Base-by-base conservation (phyloP, 305 asterid species). In the Fraxinus paxiana region DNA sequence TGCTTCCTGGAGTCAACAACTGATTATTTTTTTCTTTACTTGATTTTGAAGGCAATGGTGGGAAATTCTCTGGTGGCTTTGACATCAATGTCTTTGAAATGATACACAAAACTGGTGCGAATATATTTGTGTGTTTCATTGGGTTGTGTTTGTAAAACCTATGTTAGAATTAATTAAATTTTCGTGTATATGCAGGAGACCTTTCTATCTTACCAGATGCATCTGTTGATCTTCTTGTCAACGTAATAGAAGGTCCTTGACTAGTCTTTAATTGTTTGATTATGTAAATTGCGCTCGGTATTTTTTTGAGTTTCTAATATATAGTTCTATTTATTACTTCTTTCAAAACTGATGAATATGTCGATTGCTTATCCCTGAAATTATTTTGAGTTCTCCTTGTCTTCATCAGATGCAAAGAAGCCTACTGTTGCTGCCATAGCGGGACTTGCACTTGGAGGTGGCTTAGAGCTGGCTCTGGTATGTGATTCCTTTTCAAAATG, bases 361-460 rank as follows among this genome's bases (percentile, higher is more conserved):
- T n/a, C 2, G 0, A 51, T 4, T 1, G 9, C 3, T 51, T 51
- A 15, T 51, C 24, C 65, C 72, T 10, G n/a, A 10, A 46, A 48
- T 67, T 71, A 24, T 54, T 65, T 48, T 26, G 26, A 46, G 34
- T 73, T 78, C 59, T 63, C 75, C 51, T 83, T 77, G 6, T 28
- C 80, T 81, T 78, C 51, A 70, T 73, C 78, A 90, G 94, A 96
- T 89, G 94, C 85, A 74, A 92, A 90, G 89, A 96, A 96, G 88
- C 99, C 99, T 76, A 86, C 84, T 82, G 97, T 96, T 90, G 97
- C 97, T 89, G 99, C 97, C 54, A 31, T 96, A 72, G 95, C 86
- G 83, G 99, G 99, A 80, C 97, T 94, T 84, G 97, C 97, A 71
- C 97, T 96, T 81, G 99, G 99, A 79, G 99, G 99, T 84, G 99